Evolutionary conservation across 108 stramenopile genomes (phyloP), one percentile per base, ranked within the genome.

Genomic region (Cafeteria roenbergensis): DNA sequence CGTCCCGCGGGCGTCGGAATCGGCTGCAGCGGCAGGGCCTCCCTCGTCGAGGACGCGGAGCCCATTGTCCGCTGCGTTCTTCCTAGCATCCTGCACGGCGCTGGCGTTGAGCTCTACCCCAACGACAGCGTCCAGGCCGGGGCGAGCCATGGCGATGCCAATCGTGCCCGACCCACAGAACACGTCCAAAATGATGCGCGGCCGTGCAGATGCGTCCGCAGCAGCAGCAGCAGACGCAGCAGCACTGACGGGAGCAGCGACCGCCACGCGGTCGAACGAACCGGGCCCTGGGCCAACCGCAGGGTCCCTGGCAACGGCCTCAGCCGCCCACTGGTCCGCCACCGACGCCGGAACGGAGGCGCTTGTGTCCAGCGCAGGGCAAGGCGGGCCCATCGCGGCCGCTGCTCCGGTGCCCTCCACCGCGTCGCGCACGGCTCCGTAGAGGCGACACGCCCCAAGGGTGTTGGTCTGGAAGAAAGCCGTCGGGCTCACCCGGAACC

Each of bases 381-480:
- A 12, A 21, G 24, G 34, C 21, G 37, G 24, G 14, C 1, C 37
- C n/a, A 32, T 34, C n/a, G 54, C 33, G 34, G 12, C 26, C 64
- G 34, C 57, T 0, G 57, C n/a, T 9, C 25, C 17, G 1, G 63
- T 78, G 71, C 80, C 81, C 57, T 66, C 75, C n/a, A 86, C 69
- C 55, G 69, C 65, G 32, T 90, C 86, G 34, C 87, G 79, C 1
- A 89, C 86, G 64, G 84, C 76, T 32, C 73, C 65, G 75, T 90
- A 94, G 9, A 94, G 79, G 21, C 80, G 68, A 60, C 91, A 90
- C 0, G 90, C 89, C 33, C 86, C 85, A 35, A 69, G 74, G 3
- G 90, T 90, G 51, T 89, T 94, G 0, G 89, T 89, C 71, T 94
- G 93, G 71, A 94, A 94, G 79, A 94, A 94, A 21, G 93, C 90